These are phyloP conservation scores for Komagataella pseudopastoris DNA, from an alignment of 805 yeast species.

Conservation along the genomic window DNA sequence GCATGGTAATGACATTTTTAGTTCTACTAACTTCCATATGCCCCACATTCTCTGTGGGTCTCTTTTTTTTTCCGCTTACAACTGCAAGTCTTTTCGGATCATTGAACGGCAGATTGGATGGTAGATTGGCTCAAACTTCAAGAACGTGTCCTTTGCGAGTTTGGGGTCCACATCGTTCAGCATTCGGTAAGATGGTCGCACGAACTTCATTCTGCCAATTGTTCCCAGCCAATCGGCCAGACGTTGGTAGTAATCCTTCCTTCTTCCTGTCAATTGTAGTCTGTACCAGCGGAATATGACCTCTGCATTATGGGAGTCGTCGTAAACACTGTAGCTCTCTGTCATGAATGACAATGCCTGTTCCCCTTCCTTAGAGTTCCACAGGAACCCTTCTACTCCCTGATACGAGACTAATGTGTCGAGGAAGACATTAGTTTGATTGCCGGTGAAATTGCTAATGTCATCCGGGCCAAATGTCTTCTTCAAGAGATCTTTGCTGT, in stretches of 20 bases:
- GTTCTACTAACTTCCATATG: not conserved
- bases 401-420: conserved; percentile 48
- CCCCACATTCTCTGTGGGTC: not conserved
- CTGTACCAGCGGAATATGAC: conserved; percentile 68
- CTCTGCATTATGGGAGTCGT: conserved; percentile 60
- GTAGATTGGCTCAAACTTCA: conserved; percentile 41
- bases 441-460: conserved; percentile 46
- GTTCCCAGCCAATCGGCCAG: conserved; percentile 81
- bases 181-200: conserved; percentile 70
- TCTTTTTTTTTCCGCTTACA: conserved; percentile 8
- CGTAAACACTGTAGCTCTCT: conserved; percentile 24
- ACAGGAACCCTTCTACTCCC: conserved; percentile 24
- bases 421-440: conserved; percentile 69
- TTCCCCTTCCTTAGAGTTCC: conserved; percentile 19
- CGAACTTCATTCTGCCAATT: conserved; percentile 91
- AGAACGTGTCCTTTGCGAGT: conserved; percentile 55
- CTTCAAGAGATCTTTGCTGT: conserved; percentile 10
- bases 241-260: conserved; percentile 28
- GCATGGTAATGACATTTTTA: not conserved
- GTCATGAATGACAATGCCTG: conserved; percentile 18
- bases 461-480: conserved; percentile 32
- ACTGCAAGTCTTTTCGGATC: conserved; percentile 72
- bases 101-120: conserved; percentile 78
- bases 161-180: conserved; percentile 50
- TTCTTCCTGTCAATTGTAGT: conserved; percentile 44